These are phyloP conservation scores for Saxispiralis lemnorum DNA, from an alignment of 495 filamentous ascomycete genomes.

Conservation along the genomic window DNA sequence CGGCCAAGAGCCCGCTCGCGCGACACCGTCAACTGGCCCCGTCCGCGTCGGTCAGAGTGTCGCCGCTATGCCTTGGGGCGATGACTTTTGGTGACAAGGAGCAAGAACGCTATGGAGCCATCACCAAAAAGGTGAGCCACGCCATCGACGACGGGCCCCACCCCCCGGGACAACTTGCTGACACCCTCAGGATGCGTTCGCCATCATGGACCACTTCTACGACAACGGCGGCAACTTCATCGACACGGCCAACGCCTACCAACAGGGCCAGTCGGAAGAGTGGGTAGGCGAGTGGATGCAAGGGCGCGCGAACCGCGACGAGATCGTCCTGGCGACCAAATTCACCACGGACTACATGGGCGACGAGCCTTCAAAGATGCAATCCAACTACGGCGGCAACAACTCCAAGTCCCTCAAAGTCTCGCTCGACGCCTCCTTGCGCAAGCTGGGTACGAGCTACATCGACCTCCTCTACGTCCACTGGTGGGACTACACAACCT, in stretches of 20 bases:
- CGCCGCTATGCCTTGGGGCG: no score
- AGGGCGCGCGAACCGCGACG: constrained; percentile 29
- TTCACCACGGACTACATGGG: constrained; percentile 32
- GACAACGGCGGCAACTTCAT: constrained; percentile 14
- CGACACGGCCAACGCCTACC: constrained; percentile 9
- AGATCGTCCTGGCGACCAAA: constrained; percentile 53
- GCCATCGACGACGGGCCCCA: no score
- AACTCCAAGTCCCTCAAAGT: constrained; percentile 41
- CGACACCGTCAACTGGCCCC: no score
- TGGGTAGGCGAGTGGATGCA: constrained; percentile 62
- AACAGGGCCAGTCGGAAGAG: neutral
- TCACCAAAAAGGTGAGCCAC: no score
- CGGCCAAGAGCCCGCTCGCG: no score
- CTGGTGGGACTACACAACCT: constrained; percentile 48
- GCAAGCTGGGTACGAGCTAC: constrained; percentile 47
- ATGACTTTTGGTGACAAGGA: no score
- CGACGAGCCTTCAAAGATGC: constrained; percentile 28
- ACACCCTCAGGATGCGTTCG: no score
- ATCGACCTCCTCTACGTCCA: constrained; percentile 41
- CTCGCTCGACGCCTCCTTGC: constrained; percentile 36
- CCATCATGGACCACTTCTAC: constrained; percentile 3
- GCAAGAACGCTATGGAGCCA: no score
- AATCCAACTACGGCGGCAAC: constrained; percentile 43
- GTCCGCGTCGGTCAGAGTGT: no score
- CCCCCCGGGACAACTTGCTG: no score